These are phyloP conservation scores for Backusella luteola DNA, from an alignment of 192 early-diverging fungal species.

Conservation along the genomic window DNA sequence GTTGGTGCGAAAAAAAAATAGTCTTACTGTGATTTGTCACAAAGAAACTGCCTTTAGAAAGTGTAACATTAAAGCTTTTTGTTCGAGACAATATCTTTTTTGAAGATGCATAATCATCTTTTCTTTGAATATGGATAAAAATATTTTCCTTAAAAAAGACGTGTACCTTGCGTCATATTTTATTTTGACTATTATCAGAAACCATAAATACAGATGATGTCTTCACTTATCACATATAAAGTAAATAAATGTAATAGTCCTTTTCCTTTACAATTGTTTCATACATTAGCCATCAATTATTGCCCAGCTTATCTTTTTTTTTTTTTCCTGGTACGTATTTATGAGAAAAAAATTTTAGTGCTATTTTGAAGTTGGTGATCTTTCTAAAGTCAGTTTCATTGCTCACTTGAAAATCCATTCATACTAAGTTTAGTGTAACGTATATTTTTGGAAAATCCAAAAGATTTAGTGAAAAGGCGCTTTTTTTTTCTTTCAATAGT, in stretches of 20 bases:
- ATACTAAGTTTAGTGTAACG: not conserved
- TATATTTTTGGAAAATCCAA: not conserved
- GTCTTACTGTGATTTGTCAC: not conserved
- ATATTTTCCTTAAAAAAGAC: not conserved
- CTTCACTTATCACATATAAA: not conserved
- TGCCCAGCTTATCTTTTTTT: not conserved
- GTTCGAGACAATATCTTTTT: not conserved
- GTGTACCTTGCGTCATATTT: not conserved
- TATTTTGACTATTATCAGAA: not conserved
- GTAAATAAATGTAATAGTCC: not conserved
- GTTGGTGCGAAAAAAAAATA: not conserved
- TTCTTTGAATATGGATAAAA: not conserved
- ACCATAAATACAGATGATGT: not conserved
- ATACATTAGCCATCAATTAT: not conserved
- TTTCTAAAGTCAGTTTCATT: slow-evolving; percentile 5
- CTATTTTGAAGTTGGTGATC: not conserved
- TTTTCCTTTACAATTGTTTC: too few species aligned
- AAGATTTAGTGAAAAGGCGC: not conserved
- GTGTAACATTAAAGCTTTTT: not conserved
- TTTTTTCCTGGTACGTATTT: not conserved
- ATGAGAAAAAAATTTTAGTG: not conserved
- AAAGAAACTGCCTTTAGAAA: not conserved
- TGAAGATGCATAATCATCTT: not conserved
- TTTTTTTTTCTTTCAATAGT: not conserved
- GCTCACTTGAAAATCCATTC: not conserved